Evolutionary conservation across 768 basidiomycete genomes (phyloP).

Genomic region (Termitomyces sp.): DNA sequence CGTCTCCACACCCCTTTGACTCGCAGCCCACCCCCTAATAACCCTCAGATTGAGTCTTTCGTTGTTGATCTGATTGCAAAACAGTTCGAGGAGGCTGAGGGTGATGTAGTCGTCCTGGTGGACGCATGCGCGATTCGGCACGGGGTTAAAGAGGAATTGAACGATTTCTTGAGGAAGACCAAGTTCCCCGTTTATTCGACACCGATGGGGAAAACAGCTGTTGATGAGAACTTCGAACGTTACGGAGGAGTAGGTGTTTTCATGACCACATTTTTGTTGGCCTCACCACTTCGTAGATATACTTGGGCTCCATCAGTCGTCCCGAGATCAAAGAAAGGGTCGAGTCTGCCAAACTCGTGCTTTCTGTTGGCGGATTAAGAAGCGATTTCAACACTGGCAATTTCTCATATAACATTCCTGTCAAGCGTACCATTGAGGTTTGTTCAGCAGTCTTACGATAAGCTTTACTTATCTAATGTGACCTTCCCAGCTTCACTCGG

Average conservation of each 20-base stretch:
- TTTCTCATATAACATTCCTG: conserved; percentile 74
- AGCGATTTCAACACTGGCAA: conserved; percentile 89
- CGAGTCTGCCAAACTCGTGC: conserved; percentile 70
- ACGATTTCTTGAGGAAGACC: conserved; percentile 61
- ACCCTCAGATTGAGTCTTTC: conserved; percentile 57
- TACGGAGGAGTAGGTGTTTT: conserved; percentile 71
- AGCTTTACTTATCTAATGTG: not conserved
- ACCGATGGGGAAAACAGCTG: conserved; percentile 79
- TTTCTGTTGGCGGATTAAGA: conserved; percentile 70
- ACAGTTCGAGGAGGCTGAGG: conserved; percentile 60
- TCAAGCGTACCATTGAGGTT: conserved; percentile 62
- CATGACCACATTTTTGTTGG: not conserved
- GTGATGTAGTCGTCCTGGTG: conserved; percentile 72
- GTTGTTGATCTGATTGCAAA: conserved; percentile 74
- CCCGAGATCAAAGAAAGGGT: conserved; percentile 69
- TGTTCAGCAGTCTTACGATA: not conserved
- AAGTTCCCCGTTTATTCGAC: conserved; percentile 72
- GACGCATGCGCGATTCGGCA: conserved; percentile 83
- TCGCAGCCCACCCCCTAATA: conserved; percentile 48
- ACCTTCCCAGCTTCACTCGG: conserved; percentile 65
- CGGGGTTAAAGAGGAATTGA: conserved; percentile 58
- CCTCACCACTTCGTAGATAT: conserved; percentile 47
- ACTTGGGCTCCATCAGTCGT: conserved; percentile 69
- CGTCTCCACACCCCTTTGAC: conserved; percentile 61
- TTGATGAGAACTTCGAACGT: conserved; percentile 68